Conservation (phyloP, 1,284 basidiomycete genomes). For the Agroathelia rolfsii region DNA sequence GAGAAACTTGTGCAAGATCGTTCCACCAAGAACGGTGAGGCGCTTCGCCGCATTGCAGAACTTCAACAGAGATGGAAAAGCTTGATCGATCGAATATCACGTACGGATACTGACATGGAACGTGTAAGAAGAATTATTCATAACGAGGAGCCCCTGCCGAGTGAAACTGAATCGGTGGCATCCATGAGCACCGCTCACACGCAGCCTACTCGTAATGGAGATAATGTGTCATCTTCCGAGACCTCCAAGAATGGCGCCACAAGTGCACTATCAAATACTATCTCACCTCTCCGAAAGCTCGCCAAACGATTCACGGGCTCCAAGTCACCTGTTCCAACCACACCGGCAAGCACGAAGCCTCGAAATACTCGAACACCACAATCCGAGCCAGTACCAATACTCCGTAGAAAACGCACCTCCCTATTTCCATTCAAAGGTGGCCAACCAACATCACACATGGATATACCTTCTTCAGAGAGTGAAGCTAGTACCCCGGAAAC, state of each 20-base stretch:
- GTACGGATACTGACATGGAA: constrained; percentile 80
- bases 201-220: constrained; percentile 45
- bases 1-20: constrained; percentile 87
- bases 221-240: constrained; percentile 52
- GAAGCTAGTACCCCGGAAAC: too few species aligned
- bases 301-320: constrained; percentile 55
- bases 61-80: constrained; percentile 77
- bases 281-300: constrained; percentile 69
- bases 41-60: constrained; percentile 77
- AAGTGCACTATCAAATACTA: constrained; percentile 56
- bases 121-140: constrained; percentile 51
- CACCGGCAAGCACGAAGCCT: constrained; percentile 39
- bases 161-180: constrained; percentile 59
- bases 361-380: constrained; percentile 32
- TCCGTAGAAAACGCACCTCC: constrained; percentile 50
- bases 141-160: constrained; percentile 41
- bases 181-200: constrained; percentile 42
- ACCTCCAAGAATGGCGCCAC: constrained; percentile 31
- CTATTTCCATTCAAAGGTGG: constrained; percentile 40
- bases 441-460: constrained; percentile 33
- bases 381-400: constrained; percentile 39
- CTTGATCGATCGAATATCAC: constrained; percentile 62
- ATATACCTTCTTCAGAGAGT: too few species aligned
- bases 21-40: constrained; percentile 91
- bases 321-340: constrained; percentile 27